Base-by-base conservation (phyloP, 2,329 filamentous ascomycete species). In the Madurella mycetomatis region DNA sequence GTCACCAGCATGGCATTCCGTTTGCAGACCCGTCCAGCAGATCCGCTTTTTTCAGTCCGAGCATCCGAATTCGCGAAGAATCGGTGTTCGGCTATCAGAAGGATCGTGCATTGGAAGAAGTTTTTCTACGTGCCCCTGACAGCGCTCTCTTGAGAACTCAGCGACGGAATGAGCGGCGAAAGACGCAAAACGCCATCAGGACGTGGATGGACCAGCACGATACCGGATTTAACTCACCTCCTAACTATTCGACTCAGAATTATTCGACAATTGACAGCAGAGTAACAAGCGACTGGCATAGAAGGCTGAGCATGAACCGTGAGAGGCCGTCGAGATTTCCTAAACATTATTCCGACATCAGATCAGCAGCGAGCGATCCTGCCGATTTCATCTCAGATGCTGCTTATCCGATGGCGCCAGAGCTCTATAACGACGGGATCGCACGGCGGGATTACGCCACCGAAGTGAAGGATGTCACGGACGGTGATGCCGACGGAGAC, bases 11-110 rank as follows among this genome's bases (percentile, higher is more conserved):
- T 39, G 65, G 75, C 48, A 76, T 83, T 47, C 79, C 82, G n/a
- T 79, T 86, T 63, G 72, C 78, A 49, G 79, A 85, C 63, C 76
- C 80, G 34, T 69, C 75, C 12, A 76, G 71, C 58, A 74, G 82
- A 45, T 73, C 79, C 7, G 83, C 82, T 30, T 73, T 91, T 7
- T 94, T 95, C 68, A 91, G 87, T 64, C 88, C 88, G 15, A 84
- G 79, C 57, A 67, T 84, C 52, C 80, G 90, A 16, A 77, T 91
- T 25, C 84, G 90, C 43, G 91, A 95, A 67, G 91, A 92, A 56
- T 96, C 92, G 0, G 84, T 96, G 49, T 85, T 88, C 37, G 94
- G 91, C 1, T 92, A 87, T 64, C 88, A 92, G 63, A 95, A 96
- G 66, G 92, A 96, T 62, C 85, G 85, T 50, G 92, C 90, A 8